Percentiles rank a stretch among this genome's conserved stretches.
phyloP scores from a whole-genome alignment of 306 rosid genomes.

The Lagenaria siceraria region DNA sequence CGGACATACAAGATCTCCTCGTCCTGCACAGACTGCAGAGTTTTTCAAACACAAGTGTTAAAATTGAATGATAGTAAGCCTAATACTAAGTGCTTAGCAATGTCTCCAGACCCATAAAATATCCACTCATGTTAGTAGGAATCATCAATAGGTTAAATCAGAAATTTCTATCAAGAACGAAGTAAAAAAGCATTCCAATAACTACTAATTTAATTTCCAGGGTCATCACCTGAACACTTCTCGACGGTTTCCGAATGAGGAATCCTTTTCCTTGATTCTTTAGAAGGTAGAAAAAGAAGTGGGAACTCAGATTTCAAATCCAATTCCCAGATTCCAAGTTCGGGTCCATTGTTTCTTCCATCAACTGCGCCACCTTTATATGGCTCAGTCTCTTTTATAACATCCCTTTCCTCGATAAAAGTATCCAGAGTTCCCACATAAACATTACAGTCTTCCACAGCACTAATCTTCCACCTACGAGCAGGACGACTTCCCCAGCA shows the following conservation, averaged over 20 bases:
- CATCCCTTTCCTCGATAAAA: constrained; percentile 82
- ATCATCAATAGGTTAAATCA: background rate
- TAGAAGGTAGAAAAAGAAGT: constrained; percentile 43
- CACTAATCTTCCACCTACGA: constrained; percentile 77
- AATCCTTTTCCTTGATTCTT: constrained; percentile 53
- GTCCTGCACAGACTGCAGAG: constrained; percentile 66
- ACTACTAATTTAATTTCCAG: background rate
- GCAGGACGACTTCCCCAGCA: constrained; percentile 99
- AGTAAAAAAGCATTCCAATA: background rate
- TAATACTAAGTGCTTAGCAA: background rate
- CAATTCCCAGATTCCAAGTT: constrained; percentile 83
- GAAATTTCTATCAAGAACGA: background rate
- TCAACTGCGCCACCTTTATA: constrained; percentile 45
- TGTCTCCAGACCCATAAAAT: background rate
- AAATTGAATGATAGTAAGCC: background rate
- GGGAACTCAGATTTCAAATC: constrained; percentile 86
- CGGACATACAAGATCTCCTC: constrained; percentile 47
- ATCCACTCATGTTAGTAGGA: background rate
- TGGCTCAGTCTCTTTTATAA: constrained; percentile 51
- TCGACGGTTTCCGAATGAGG: constrained; percentile 74
- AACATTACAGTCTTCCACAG: constrained; percentile 88
- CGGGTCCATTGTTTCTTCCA: constrained; percentile 68
- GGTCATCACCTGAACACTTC: constrained; percentile 63
- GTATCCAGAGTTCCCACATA: constrained; percentile 89
- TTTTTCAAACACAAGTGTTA: constrained; percentile 10